Evolutionary conservation across 306 rosid species (phyloP).

Genomic region (Inga laurina): DNA sequence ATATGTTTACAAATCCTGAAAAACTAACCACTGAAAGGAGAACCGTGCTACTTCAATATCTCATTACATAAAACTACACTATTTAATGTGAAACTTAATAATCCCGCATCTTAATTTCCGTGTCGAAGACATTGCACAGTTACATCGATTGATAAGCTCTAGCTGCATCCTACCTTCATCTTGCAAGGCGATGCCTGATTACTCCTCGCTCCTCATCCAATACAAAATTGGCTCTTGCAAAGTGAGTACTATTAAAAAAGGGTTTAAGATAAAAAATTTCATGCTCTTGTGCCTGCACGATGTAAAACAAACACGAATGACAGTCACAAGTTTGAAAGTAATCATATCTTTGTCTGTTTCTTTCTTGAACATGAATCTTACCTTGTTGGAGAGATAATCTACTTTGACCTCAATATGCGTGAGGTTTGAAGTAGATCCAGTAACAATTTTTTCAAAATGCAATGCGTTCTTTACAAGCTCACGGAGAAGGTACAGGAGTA

Average conservation of each 20-base stretch:
- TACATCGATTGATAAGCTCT: background rate
- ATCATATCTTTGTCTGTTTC: background rate
- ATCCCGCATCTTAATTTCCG: background rate
- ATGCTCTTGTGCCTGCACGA: conserved; percentile 86
- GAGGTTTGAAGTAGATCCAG: conserved; percentile 65
- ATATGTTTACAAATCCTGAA: background rate
- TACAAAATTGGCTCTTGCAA: conserved; percentile 63
- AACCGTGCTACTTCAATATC: background rate
- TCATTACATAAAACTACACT: background rate
- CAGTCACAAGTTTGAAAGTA: conserved; percentile 15
- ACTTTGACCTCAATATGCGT: conserved; percentile 70
- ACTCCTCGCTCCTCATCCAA: conserved; percentile 68
- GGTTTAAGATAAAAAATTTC: conserved; percentile 83
- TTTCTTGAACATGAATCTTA: conserved; percentile 26
- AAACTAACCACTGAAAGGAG: background rate
- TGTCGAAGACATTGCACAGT: background rate
- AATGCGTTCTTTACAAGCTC: conserved; percentile 85
- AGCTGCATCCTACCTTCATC: conserved; percentile 33
- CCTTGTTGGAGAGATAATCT: conserved; percentile 74
- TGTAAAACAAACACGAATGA: conserved; percentile 24
- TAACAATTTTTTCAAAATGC: conserved; percentile 75
- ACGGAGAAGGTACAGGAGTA: conserved; percentile 71
- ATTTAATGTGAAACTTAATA: background rate
- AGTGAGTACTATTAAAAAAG: conserved; percentile 74
- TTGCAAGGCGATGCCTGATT: conserved; percentile 64